Conservation (phyloP, 352 stramenopile species). For the Phytophthora aleatoria region DNA sequence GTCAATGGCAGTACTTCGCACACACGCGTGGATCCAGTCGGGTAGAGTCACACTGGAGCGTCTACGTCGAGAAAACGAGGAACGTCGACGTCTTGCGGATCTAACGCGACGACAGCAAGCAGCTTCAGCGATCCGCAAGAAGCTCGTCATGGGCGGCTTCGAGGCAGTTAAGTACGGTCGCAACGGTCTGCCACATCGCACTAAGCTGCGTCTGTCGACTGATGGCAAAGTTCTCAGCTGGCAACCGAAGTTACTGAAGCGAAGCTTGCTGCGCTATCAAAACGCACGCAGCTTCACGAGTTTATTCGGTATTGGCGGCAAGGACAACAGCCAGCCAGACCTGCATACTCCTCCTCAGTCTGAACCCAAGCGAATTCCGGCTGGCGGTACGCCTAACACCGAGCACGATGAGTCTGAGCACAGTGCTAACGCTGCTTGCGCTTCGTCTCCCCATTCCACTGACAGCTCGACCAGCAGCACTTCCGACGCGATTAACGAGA, state of each 20-base stretch:
- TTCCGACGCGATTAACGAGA: conserved; percentile 57
- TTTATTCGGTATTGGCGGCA: conserved; percentile 57
- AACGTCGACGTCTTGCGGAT: conserved; percentile 50
- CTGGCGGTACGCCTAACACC: conserved; percentile 31
- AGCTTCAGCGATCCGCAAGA: conserved; percentile 69
- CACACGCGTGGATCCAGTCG: conserved; percentile 67
- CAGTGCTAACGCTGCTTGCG: conserved; percentile 28
- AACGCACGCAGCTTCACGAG: conserved; percentile 72
- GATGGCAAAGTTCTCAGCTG: conserved; percentile 75
- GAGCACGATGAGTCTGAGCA: conserved; percentile 27
- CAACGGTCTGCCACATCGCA: conserved; percentile 76
- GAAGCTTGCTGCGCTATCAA: conserved; percentile 68
- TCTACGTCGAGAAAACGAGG: conserved; percentile 47
- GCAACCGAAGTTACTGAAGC: conserved; percentile 81
- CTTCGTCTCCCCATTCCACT: conserved; percentile 33
- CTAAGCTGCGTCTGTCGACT: conserved; percentile 71
- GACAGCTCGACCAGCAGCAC: conserved; percentile 43
- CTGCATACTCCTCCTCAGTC: conserved; percentile 32
- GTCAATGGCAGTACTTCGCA: conserved; percentile 56
- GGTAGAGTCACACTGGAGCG: conserved; percentile 56
- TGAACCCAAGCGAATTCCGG: conserved; percentile 36
- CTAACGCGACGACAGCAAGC: conserved; percentile 65
- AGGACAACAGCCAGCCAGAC: conserved; percentile 47
- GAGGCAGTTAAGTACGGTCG: conserved; percentile 84
- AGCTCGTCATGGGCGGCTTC: conserved; percentile 71